Conservation (phyloP, 805 yeast species). For the Grigorovia humatica region DNA sequence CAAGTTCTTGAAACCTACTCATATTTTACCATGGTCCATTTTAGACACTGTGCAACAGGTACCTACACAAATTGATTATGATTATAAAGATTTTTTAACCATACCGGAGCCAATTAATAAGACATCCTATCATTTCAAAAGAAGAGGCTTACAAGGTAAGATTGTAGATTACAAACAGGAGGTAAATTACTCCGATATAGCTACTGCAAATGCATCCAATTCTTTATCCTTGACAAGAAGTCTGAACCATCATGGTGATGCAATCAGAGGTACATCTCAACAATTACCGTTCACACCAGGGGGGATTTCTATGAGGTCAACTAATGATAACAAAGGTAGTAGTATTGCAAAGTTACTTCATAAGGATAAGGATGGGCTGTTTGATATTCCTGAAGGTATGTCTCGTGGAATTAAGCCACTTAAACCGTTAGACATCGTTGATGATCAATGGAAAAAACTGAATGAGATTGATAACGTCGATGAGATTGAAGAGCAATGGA, state of each 20-base stretch:
- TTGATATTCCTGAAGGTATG: conserved; percentile 76
- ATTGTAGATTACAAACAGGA: conserved; percentile 57
- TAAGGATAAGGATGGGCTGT: conserved; percentile 63
- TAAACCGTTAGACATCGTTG: conserved; percentile 1
- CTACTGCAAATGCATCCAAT: conserved; percentile 48
- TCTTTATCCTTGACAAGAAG: conserved; percentile 67
- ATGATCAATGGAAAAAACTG: conserved; percentile 9
- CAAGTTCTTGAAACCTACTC: conserved; percentile 53
- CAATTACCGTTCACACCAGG: conserved; percentile 92
- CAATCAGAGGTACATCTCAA: conserved; percentile 58
- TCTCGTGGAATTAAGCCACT: conserved; percentile 50
- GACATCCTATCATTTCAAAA: conserved; percentile 53
- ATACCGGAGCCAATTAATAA: conserved; percentile 55
- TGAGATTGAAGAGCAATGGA: conserved; percentile 27
- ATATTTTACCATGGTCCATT: conserved; percentile 56
- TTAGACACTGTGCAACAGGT: conserved; percentile 55
- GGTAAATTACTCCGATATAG: conserved; percentile 37
- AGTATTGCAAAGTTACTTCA: conserved; percentile 35
- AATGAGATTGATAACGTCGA: conserved; percentile 27
- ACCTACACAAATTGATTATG: conserved; percentile 29
- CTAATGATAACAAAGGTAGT: conserved; percentile 16
- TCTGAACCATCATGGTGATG: conserved; percentile 49
- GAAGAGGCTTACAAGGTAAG: conserved; percentile 66
- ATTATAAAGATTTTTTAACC: conserved; percentile 38
- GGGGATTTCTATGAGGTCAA: conserved; percentile 40